Conservation (phyloP, 2,329 filamentous ascomycete genomes). For the Alternaria sp. region DNA sequence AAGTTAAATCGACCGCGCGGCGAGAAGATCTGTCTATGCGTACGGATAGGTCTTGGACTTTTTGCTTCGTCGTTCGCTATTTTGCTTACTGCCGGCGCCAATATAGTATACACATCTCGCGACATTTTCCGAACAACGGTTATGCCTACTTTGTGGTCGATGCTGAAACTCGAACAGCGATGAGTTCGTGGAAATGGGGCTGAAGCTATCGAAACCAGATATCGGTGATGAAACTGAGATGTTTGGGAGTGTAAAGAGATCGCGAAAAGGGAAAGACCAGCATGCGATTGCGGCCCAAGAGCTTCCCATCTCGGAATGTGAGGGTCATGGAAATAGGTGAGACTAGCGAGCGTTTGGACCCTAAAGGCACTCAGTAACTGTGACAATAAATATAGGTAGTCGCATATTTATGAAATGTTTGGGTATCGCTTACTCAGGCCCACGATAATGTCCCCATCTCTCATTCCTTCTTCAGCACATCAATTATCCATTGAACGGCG, state of each 20-base stretch:
- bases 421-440: constrained; percentile 14
- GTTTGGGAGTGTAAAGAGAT: background rate
- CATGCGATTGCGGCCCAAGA: background rate
- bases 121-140: constrained; percentile 37
- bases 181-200: background rate
- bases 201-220: constrained; percentile 10
- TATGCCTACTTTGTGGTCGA: constrained; percentile 32
- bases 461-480: constrained; percentile 45
- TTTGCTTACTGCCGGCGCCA: constrained; percentile 32
- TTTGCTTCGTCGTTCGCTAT: constrained; percentile 36
- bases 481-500: constrained; percentile 58
- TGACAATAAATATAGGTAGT: constrained; percentile 1
- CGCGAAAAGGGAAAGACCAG: background rate
- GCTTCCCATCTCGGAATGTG: background rate
- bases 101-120: constrained; percentile 22
- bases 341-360: background rate
- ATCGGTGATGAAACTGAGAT: background rate
- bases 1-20: constrained; percentile 30
- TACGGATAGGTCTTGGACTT: constrained; percentile 36
- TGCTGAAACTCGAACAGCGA: constrained; percentile 32
- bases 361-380: background rate
- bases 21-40: constrained; percentile 36
- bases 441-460: background rate
- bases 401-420: background rate
- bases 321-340: background rate